A percentile compares a stretch with the other conserved stretches of the same genome.
These are phyloP conservation scores for Alternaria triticina DNA, from an alignment of 2,329 filamentous ascomycete genomes.

Conservation along the genomic window DNA sequence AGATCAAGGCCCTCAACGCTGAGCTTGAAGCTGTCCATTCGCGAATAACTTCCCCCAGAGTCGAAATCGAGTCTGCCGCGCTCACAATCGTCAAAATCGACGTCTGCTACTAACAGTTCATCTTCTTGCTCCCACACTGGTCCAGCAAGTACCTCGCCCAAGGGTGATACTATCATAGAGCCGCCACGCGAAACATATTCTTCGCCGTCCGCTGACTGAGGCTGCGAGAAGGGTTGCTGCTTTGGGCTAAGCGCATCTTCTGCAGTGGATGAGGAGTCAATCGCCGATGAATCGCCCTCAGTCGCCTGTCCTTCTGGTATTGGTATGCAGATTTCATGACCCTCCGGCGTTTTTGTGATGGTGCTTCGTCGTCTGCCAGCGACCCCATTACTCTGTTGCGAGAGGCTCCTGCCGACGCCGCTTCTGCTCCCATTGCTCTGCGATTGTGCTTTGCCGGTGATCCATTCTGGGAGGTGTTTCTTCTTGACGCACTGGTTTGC, in stretches of 20 bases:
- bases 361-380: constrained; percentile 48
- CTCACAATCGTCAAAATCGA: constrained; percentile 88
- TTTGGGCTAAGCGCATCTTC: constrained; percentile 26
- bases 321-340: constrained; percentile 57
- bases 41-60: constrained; percentile 83
- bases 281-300: constrained; percentile 29
- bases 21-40: constrained; percentile 69
- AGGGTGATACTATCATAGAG: constrained; percentile 79
- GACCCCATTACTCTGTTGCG: constrained; percentile 8
- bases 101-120: constrained; percentile 71
- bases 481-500: constrained; percentile 80
- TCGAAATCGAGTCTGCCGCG: constrained; percentile 83
- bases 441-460: constrained; percentile 42
- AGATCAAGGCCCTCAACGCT: constrained; percentile 66
- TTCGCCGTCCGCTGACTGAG: constrained; percentile 31
- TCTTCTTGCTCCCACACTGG: constrained; percentile 82
- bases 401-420: constrained; percentile 2
- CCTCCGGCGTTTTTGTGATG: constrained; percentile 48
- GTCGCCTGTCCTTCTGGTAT: constrained; percentile 18
- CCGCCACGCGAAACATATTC: constrained; percentile 75
- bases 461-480: constrained; percentile 65
- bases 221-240: constrained; percentile 15
- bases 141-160: constrained; percentile 79
- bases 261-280: constrained; percentile 21
- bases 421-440: constrained; percentile 2